Conservation (phyloP, 2,329 filamentous ascomycete genomes). For the Penicillium sp. region DNA sequence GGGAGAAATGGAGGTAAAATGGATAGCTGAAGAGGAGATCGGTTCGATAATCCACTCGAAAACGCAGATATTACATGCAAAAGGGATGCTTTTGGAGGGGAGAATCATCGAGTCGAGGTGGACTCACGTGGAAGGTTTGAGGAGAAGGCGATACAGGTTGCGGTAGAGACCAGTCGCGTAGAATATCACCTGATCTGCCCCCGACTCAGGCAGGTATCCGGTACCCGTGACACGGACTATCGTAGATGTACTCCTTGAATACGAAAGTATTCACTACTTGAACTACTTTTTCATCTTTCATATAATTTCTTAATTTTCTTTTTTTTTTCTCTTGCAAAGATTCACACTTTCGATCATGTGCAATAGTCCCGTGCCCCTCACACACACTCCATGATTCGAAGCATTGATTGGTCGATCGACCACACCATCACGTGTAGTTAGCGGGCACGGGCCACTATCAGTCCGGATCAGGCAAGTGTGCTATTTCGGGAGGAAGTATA, state of each 20-base stretch:
- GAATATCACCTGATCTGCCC: slow-evolving; percentile 34
- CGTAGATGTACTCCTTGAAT: background rate
- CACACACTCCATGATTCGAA: slow-evolving; percentile 11
- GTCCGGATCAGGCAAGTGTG: background rate
- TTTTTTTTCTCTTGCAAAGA: background rate
- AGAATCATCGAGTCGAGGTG: slow-evolving; percentile 34
- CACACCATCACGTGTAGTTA: slow-evolving; percentile 30
- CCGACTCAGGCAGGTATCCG: background rate
- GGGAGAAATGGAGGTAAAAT: slow-evolving; percentile 1
- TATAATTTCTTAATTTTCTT: background rate
- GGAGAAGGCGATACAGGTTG: slow-evolving; percentile 24
- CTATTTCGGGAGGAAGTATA: slow-evolving; percentile 4
- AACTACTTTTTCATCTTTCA: background rate
- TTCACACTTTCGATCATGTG: slow-evolving; percentile 33
- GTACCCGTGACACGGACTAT: background rate
- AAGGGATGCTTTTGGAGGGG: slow-evolving; percentile 31
- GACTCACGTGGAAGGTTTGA: slow-evolving; percentile 42
- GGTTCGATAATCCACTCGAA: slow-evolving; percentile 21
- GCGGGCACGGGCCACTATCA: slow-evolving; percentile 14
- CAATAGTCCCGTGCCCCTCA: slow-evolving; percentile 39
- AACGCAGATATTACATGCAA: slow-evolving; percentile 28
- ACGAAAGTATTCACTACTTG: background rate
- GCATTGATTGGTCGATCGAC: slow-evolving; percentile 29
- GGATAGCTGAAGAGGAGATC: slow-evolving; percentile 11
- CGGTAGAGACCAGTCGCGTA: slow-evolving; percentile 27